These are phyloP conservation scores for Astrephomene gubernaculifera DNA, from an alignment of 139 green algal genomes.

Conservation along the genomic window DNA sequence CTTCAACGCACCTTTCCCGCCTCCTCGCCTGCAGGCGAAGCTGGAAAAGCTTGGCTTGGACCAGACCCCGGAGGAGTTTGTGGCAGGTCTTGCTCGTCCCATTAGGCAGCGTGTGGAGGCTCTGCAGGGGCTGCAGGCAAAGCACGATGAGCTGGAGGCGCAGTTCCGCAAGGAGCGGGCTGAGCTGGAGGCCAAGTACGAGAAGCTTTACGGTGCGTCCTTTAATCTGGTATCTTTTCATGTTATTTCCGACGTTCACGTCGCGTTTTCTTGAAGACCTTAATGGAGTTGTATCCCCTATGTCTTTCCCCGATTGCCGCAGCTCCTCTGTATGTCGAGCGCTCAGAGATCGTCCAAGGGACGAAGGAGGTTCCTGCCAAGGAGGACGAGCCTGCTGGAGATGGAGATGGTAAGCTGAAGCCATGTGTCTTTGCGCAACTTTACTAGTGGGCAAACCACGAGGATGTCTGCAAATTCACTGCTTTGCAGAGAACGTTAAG, in stretches of 20 bases:
- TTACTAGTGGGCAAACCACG: too few species aligned
- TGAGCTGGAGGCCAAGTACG: slow-evolving; percentile 84
- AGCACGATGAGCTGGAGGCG: slow-evolving; percentile 80
- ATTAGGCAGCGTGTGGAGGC: slow-evolving; percentile 58
- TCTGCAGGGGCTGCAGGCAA: slow-evolving; percentile 73
- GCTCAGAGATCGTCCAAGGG: slow-evolving; percentile 76
- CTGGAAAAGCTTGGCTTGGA: slow-evolving; percentile 54
- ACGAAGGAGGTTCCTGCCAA: slow-evolving; percentile 67
- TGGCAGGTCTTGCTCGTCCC: slow-evolving; percentile 62
- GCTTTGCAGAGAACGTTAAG: slow-evolving; percentile 35
- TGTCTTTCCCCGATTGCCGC: background rate
- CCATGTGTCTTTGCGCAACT: too few species aligned
- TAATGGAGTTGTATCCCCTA: too few species aligned
- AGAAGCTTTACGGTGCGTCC: slow-evolving; percentile 74
- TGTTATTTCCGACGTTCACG: too few species aligned
- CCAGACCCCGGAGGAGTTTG: slow-evolving; percentile 62
- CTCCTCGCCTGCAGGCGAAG: slow-evolving; percentile 43
- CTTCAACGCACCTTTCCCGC: background rate
- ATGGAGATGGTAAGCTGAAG: too few species aligned
- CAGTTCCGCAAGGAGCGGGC: slow-evolving; percentile 76
- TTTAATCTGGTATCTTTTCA: too few species aligned
- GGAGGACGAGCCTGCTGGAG: slow-evolving; percentile 47
- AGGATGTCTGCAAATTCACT: too few species aligned
- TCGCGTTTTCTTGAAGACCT: too few species aligned
- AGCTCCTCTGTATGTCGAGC: slow-evolving; percentile 85